Base-by-base conservation (phyloP, 2,329 filamentous ascomycete species). In the Claviceps quebecensis region DNA sequence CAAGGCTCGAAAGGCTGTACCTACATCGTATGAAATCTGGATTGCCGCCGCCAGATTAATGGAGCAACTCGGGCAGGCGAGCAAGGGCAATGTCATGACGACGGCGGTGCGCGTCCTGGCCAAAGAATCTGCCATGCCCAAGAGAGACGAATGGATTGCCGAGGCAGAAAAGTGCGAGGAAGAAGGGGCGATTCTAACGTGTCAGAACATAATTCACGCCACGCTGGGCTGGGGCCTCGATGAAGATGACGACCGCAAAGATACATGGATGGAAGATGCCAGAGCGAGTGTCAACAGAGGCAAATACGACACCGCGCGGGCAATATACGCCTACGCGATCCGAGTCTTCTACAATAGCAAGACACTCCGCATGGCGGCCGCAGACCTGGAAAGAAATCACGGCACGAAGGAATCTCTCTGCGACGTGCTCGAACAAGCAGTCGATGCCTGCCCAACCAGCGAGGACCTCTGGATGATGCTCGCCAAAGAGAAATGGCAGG, bases 391-490 rank as follows among this genome's bases (percentile, higher is more conserved):
- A 68, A 84, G 90, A 58, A 88, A 85, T 51, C 88, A 97, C 61
- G 91, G 91, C 36, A 84, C 78, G 5, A 87, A 84, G 60, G 87
- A 95, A 55, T 83, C 84, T 16, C 72, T 97, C 2, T 89, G 87
- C 76, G 80, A 86, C 56, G 77, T 96, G 0, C 77, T 98, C 4
- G 90, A 95, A 65, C 94, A 95, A 65, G 89, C 90, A 0, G 89
- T 96, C 36, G 91, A 95, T 63, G 88, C 89, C 7, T 96, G 91
- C 59, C 91, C 93, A 1, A 85, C 87, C 57, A 89, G 85, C 58
- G 90, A 96, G 66, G 84, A 89, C 19, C 72, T 98, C 19, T 98
- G 93, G 93, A 84, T 98, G 76, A 86, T 94, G 74, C 83, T 96
- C 50, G 93, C 91, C 38, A 87, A 91, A 67, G 93, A 97, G 70